Percentiles rank a stretch among this genome's conserved stretches.
Conservation (phyloP, 2,329 filamentous ascomycete species). For the Acrocalymma vagum region DNA sequence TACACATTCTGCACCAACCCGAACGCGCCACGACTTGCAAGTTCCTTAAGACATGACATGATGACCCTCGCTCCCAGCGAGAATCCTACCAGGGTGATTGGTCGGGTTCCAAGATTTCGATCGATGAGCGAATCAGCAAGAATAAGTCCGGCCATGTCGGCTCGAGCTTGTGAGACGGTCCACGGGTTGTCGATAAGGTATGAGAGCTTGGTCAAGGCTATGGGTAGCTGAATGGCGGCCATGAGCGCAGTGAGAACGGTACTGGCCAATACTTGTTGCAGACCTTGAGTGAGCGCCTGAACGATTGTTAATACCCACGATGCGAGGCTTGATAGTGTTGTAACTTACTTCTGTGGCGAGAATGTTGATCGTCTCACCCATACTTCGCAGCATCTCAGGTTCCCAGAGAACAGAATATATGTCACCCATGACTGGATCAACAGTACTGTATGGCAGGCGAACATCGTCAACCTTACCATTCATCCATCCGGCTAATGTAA, state of each 20-base stretch:
- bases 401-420: conserved; percentile 98
- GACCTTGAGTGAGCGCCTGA: conserved; percentile 92
- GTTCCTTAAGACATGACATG: conserved; percentile 87
- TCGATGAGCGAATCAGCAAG: conserved; percentile 94
- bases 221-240: conserved; percentile 90
- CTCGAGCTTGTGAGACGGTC: conserved; percentile 94
- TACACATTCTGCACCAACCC: conserved; percentile 95
- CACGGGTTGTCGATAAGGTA: conserved; percentile 99
- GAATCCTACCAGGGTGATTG: conserved; percentile 93
- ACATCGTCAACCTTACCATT: conserved; percentile 98
- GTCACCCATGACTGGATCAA: conserved; percentile 97
- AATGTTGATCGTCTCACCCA: conserved; percentile 99
- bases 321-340: conserved; percentile 30
- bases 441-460: conserved; percentile 91
- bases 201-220: conserved; percentile 90
- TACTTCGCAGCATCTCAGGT: conserved; percentile 95
- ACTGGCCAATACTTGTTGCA: conserved; percentile 92
- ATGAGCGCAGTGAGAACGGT: conserved; percentile 90
- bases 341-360: conserved; percentile 86
- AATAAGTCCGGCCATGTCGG: conserved; percentile 87
- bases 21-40: conserved; percentile 82
- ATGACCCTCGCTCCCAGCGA: conserved; percentile 93
- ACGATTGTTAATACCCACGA: conserved; percentile 21
- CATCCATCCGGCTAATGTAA: conserved; percentile 98
- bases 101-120: conserved; percentile 87